These are phyloP conservation scores for Scheffersomyces illinoinensis DNA, from an alignment of 1,139 yeast genomes.

Conservation along the genomic window DNA sequence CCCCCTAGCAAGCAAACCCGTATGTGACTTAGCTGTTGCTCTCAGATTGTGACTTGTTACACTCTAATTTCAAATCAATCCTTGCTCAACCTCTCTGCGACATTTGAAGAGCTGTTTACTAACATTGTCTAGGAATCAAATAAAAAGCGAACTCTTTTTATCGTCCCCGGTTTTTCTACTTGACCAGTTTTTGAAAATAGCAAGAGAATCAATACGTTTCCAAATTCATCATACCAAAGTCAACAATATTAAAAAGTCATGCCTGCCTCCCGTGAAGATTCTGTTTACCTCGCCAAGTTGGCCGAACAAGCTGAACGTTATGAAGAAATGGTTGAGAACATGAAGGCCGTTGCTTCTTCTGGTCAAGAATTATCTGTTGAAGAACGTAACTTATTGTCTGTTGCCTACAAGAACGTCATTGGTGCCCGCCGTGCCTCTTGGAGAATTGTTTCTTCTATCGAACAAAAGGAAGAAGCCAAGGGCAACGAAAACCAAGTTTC, in stretches of 20 bases:
- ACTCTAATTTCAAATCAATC: neutral
- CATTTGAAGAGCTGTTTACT: neutral
- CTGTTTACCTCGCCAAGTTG: constrained; percentile 96
- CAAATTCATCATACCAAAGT: neutral
- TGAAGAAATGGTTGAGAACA: constrained; percentile 98
- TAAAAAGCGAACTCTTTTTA: neutral
- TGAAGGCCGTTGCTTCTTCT: constrained; percentile 95
- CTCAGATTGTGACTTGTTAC: neutral
- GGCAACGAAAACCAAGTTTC: constrained; percentile 87
- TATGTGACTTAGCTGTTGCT: neutral
- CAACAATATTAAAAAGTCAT: constrained; percentile 27
- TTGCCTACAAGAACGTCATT: constrained; percentile 97
- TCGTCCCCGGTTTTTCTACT: neutral
- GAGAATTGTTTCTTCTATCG: constrained; percentile 97
- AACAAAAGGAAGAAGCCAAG: constrained; percentile 96
- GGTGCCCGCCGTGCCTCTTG: constrained; percentile 99
- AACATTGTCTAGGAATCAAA: neutral
- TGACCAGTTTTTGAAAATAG: neutral
- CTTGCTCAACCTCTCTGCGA: neutral
- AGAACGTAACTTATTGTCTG: constrained; percentile 95
- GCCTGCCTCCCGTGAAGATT: constrained; percentile 95
- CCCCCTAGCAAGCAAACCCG: neutral
- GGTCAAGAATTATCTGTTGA: constrained; percentile 96
- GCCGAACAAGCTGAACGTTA: constrained; percentile 99
- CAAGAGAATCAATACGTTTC: neutral